A percentile compares a stretch with the other conserved stretches of the same genome.
phyloP scores from a whole-genome alignment of 2,329 filamentous ascomycete genomes.

The Zymoseptoria passerinii region DNA sequence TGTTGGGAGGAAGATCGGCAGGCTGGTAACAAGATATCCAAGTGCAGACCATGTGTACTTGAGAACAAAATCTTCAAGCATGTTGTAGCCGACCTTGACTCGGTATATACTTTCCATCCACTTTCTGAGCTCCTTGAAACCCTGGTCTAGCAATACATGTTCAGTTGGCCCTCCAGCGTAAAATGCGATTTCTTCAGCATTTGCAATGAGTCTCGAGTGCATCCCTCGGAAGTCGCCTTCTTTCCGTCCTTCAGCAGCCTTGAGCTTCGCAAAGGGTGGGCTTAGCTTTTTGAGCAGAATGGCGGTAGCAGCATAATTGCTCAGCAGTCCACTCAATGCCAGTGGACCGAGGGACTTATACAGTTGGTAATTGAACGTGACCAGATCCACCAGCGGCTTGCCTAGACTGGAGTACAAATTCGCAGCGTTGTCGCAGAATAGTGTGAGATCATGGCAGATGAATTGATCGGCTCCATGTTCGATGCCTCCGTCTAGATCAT shows the following conservation, averaged over 20 bases:
- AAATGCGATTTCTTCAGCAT: slow-evolving; percentile 95
- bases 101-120: slow-evolving; percentile 99
- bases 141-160: slow-evolving; percentile 80
- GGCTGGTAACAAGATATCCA: slow-evolving; percentile 83
- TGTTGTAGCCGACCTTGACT: slow-evolving; percentile 96
- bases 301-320: slow-evolving; percentile 91
- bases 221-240: slow-evolving; percentile 91
- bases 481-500: slow-evolving; percentile 85
- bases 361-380: slow-evolving; percentile 96
- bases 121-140: slow-evolving; percentile 83
- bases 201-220: slow-evolving; percentile 86
- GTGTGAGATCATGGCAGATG: slow-evolving; percentile 86
- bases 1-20: slow-evolving; percentile 87
- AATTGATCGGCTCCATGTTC: slow-evolving; percentile 91
- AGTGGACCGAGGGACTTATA: slow-evolving; percentile 84
- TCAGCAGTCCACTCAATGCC: slow-evolving; percentile 74
- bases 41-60: slow-evolving; percentile 99
- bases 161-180: slow-evolving; percentile 95
- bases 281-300: slow-evolving; percentile 81
- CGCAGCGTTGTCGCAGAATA: slow-evolving; percentile 89
- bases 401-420: slow-evolving; percentile 91
- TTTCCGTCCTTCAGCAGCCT: slow-evolving; percentile 87
- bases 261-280: slow-evolving; percentile 92
- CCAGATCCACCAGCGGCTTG: slow-evolving; percentile 95
- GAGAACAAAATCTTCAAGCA: slow-evolving; percentile 93